Percentiles rank a stretch among this genome's conserved stretches.
Conservation (phyloP, 192 early-diverging fungal genomes). For the Funneliformis geosporum region DNA sequence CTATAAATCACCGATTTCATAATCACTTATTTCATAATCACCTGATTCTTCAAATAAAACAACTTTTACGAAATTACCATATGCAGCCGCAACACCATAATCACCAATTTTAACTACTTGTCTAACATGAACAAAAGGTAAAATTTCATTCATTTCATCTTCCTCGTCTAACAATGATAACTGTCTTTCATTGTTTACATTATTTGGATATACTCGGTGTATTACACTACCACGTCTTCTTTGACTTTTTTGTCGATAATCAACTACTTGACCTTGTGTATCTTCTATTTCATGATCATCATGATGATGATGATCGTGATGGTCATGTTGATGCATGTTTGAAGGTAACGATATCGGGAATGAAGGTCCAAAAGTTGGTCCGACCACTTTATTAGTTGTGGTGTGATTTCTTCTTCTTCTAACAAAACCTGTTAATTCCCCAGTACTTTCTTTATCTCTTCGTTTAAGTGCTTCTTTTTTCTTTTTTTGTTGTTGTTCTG, state of each 20-base stretch:
- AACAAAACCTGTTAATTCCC: conserved; percentile 17
- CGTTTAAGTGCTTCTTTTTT: conserved; percentile 9
- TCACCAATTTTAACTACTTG: conserved; percentile 33
- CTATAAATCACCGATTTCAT: not conserved
- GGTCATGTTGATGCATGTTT: not conserved
- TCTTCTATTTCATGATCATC: not conserved
- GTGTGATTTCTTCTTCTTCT: not conserved
- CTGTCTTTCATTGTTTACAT: conserved; percentile 1
- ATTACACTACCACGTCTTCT: conserved; percentile 6
- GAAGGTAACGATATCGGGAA: not conserved
- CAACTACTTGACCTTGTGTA: conserved; percentile 17
- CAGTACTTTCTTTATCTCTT: not conserved
- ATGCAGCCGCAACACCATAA: conserved; percentile 19
- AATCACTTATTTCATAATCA: not conserved
- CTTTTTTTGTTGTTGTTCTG: conserved; percentile 6
- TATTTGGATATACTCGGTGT: conserved; percentile 5
- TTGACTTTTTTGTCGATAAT: conserved; percentile 8
- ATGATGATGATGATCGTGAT: not conserved
- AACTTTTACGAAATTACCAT: conserved; percentile 33
- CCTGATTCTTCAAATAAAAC: conserved; percentile 10
- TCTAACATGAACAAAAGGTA: conserved; percentile 28
- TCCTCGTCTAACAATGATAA: conserved; percentile 7
- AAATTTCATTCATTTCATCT: conserved; percentile 28
- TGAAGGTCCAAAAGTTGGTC: not conserved
- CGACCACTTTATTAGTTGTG: not conserved